These are phyloP conservation scores for Acanthochlamys bracteata DNA, from an alignment of 106 monocot species.

Conservation along the genomic window DNA sequence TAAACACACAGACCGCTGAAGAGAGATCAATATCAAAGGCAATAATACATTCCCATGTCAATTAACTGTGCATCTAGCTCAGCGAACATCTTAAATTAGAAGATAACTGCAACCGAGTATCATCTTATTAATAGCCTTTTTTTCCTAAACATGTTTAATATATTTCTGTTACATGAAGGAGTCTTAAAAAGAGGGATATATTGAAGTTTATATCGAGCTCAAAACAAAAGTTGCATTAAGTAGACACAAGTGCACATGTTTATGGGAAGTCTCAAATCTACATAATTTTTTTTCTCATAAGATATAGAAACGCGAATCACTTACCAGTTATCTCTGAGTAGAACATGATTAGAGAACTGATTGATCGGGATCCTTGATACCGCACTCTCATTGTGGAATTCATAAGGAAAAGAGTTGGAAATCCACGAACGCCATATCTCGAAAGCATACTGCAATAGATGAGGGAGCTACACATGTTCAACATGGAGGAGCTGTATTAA, in stretches of 20 bases:
- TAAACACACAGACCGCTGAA: no score
- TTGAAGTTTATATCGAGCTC: no score
- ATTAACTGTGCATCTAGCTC: no score
- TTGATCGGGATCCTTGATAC: constrained; percentile 70
- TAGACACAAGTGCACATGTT: neutral
- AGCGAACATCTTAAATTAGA: no score
- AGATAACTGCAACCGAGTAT: no score
- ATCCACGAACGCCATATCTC: constrained; percentile 83
- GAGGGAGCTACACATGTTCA: neutral
- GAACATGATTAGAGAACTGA: constrained; percentile 57
- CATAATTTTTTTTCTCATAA: neutral
- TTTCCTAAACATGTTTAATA: no score
- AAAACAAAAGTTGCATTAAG: no score
- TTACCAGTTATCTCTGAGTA: constrained; percentile 74
- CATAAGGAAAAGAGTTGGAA: constrained; percentile 79
- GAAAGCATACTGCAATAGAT: constrained; percentile 55
- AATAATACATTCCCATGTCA: no score
- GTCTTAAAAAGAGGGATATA: no score
- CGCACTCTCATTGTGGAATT: constrained; percentile 81
- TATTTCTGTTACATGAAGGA: no score
- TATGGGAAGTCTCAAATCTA: neutral
- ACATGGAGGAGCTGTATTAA: neutral
- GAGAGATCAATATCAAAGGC: no score
- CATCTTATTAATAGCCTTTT: no score
- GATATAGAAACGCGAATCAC: neutral